phyloP scores from a whole-genome alignment of 1,284 basidiomycete species.

The Ganoderma resinaceum region DNA sequence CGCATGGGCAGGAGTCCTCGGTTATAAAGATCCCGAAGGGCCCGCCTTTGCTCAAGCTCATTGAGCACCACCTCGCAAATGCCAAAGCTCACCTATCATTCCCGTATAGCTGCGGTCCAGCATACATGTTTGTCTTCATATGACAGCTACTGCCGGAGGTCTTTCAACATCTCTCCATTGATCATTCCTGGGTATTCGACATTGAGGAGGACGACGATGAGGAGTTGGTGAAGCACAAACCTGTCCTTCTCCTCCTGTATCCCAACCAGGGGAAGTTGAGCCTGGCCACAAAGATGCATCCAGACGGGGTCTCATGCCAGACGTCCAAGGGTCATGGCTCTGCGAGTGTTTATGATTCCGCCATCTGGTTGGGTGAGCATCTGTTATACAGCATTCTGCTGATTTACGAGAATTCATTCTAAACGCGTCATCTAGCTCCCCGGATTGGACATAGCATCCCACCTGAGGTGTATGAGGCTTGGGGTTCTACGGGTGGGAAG shows the following conservation, averaged over 20 bases:
- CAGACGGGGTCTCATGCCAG: not conserved
- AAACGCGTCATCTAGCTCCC: too few species aligned
- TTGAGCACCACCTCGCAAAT: too few species aligned
- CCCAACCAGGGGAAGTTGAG: not conserved
- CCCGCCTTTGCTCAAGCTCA: too few species aligned
- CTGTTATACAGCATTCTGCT: not conserved
- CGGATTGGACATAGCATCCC: too few species aligned
- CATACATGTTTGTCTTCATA: not conserved
- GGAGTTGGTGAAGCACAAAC: not conserved
- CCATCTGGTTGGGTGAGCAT: not conserved
- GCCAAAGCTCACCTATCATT: not conserved
- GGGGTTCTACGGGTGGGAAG: not conserved
- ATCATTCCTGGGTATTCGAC: not conserved
- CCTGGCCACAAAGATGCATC: not conserved
- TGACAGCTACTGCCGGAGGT: not conserved
- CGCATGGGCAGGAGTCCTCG: too few species aligned
- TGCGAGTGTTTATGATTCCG: not conserved
- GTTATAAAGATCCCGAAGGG: too few species aligned
- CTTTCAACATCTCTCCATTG: not conserved
- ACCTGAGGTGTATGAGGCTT: not conserved
- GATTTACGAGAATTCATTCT: too few species aligned
- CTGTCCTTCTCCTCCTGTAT: not conserved
- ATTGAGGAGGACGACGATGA: not conserved
- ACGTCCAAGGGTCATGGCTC: not conserved
- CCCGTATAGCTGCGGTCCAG: not conserved